Evolutionary conservation across 352 stramenopile species (phyloP).

Genomic region (Aphanomyces stellatus): DNA sequence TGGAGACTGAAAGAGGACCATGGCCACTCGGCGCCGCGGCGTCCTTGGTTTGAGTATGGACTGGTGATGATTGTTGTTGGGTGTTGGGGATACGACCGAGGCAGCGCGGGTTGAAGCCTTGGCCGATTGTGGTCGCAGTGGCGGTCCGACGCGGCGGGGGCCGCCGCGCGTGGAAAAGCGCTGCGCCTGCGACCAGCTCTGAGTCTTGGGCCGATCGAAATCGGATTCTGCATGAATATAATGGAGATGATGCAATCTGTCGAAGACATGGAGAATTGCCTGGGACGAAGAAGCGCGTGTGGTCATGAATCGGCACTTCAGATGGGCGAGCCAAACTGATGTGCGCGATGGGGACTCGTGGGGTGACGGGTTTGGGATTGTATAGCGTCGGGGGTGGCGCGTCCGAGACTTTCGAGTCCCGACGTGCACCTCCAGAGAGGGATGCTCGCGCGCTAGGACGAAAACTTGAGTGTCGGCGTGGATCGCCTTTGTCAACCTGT

Average conservation of each 20-base stretch:
- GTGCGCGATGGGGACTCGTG: background rate
- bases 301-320: background rate
- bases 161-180: background rate
- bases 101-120: too few relatives aligned
- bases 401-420: background rate
- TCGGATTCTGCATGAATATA: background rate
- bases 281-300: background rate
- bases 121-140: too few relatives aligned
- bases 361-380: background rate
- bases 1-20: background rate
- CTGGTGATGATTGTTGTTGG: too few relatives aligned
- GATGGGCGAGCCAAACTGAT: conserved; percentile 1
- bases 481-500: background rate
- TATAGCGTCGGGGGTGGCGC: background rate
- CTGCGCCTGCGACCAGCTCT: background rate
- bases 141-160: background rate
- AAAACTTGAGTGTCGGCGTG: background rate
- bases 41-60: background rate
- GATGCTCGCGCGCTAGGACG: background rate
- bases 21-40: background rate
- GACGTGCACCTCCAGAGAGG: background rate
- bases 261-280: background rate
- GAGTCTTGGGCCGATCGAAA: background rate
- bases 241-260: background rate
- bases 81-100: too few relatives aligned